phyloP scores from a whole-genome alignment of 768 basidiomycete species.

The Hypholoma sublateritium region DNA sequence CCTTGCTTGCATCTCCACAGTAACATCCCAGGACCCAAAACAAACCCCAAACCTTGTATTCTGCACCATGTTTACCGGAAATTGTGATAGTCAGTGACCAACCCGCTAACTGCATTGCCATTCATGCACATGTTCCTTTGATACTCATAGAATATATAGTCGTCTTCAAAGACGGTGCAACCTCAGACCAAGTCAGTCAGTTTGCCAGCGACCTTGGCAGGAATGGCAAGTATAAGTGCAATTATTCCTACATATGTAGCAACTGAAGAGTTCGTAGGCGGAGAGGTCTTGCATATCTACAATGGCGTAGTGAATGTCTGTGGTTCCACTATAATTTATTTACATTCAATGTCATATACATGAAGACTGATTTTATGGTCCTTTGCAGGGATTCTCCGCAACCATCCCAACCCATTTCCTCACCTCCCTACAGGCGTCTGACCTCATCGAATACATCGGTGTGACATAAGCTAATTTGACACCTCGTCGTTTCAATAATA shows the following conservation, averaged over 20 bases:
- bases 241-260: not conserved
- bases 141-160: conserved; percentile 47
- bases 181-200: conserved; percentile 38
- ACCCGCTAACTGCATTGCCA: not conserved
- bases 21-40: too few relatives aligned
- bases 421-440: conserved; percentile 28
- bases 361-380: not conserved
- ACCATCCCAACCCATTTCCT: conserved; percentile 27
- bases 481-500: not conserved
- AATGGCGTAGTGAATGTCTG: conserved; percentile 38
- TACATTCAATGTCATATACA: not conserved
- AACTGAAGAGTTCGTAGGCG: conserved; percentile 30
- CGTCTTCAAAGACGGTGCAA: conserved; percentile 49
- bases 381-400: conserved; percentile 29
- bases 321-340: not conserved
- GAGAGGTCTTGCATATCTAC: conserved; percentile 40
- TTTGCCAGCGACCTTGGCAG: conserved; percentile 36
- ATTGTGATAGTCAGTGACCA: not conserved
- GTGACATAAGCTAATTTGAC: not conserved
- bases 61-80: too few relatives aligned
- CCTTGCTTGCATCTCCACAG: too few relatives aligned
- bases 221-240: conserved; percentile 33
- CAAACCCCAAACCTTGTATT: too few relatives aligned
- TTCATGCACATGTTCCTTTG: not conserved
- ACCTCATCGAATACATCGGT: conserved; percentile 50